Percentiles rank a stretch among this genome's conserved stretches.
These are phyloP conservation scores for Aegilops bicornis DNA, from an alignment of 176 grass and related monocot genomes.

Conservation along the genomic window DNA sequence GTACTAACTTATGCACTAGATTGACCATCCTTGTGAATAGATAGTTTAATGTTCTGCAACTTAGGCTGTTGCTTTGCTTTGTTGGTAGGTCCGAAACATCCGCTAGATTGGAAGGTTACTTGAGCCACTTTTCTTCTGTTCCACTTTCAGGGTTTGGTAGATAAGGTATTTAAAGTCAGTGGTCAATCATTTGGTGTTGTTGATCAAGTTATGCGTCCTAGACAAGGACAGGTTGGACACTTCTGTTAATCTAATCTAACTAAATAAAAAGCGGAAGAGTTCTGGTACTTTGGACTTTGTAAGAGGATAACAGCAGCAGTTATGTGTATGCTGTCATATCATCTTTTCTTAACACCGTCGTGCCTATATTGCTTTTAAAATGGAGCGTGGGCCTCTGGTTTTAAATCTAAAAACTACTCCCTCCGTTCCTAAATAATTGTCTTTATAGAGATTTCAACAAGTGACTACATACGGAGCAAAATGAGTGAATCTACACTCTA, in stretches of 20 bases:
- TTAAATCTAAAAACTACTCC: not conserved
- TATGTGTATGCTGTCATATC: not conserved
- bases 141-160: not conserved
- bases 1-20: not conserved
- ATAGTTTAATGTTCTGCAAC: slow-evolving; percentile 2
- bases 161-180: not conserved
- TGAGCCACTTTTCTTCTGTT: not conserved
- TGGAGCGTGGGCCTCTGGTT: not conserved
- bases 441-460: too few species aligned
- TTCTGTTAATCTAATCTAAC: not conserved
- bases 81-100: slow-evolving; percentile 6
- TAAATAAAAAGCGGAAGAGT: not conserved
- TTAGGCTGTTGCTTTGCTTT: not conserved
- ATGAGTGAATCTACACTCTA: too few species aligned
- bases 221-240: not conserved
- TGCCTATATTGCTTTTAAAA: not conserved
- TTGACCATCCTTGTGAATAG: not conserved
- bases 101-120: not conserved
- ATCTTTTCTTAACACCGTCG: not conserved
- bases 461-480: too few species aligned
- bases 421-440: too few species aligned
- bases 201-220: slow-evolving; percentile 16
- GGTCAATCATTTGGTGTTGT: not conserved
- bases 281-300: slow-evolving; percentile 4
- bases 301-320: not conserved